Evolutionary conservation across 805 yeast genomes (phyloP).

Genomic region (Soucietia sequanensis): DNA sequence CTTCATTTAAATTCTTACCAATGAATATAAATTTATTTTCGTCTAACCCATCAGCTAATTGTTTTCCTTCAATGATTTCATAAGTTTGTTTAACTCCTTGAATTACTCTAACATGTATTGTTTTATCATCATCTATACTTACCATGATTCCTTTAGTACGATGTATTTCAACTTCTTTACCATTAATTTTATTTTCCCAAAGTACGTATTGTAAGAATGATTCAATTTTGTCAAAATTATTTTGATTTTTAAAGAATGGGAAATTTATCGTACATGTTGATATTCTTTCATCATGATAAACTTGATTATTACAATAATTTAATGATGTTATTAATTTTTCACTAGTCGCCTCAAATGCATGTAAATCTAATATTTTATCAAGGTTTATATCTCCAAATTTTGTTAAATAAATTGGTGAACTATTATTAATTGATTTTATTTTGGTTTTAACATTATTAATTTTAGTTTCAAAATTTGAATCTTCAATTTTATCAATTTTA

Average conservation of each 20-base stretch:
- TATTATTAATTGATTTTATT: slow-evolving; percentile 57
- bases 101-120: slow-evolving; percentile 51
- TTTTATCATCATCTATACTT: slow-evolving; percentile 22
- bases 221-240: slow-evolving; percentile 50
- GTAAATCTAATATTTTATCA: slow-evolving; percentile 65
- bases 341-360: slow-evolving; percentile 60
- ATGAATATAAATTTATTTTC: slow-evolving; percentile 68
- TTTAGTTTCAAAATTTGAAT: slow-evolving; percentile 14
- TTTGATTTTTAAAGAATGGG: slow-evolving; percentile 38
- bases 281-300: slow-evolving; percentile 40
- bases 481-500: slow-evolving; percentile 59
- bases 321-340: slow-evolving; percentile 17
- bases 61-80: slow-evolving; percentile 59
- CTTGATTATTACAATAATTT: slow-evolving; percentile 8
- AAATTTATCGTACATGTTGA: slow-evolving; percentile 39
- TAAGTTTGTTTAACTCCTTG: slow-evolving; percentile 95
- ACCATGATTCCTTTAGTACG: slow-evolving; percentile 77
- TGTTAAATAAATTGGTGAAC: slow-evolving; percentile 67
- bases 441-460: slow-evolving; percentile 33
- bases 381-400: slow-evolving; percentile 74
- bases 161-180: slow-evolving; percentile 62
- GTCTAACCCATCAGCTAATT: slow-evolving; percentile 32
- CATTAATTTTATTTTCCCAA: slow-evolving; percentile 63
- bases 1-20: slow-evolving; percentile 57
- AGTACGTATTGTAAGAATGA: slow-evolving; percentile 64